Percentiles rank a stretch among this genome's conserved stretches.
phyloP scores from a whole-genome alignment of 2,329 filamentous ascomycete species.

The Alternaria viburni region DNA sequence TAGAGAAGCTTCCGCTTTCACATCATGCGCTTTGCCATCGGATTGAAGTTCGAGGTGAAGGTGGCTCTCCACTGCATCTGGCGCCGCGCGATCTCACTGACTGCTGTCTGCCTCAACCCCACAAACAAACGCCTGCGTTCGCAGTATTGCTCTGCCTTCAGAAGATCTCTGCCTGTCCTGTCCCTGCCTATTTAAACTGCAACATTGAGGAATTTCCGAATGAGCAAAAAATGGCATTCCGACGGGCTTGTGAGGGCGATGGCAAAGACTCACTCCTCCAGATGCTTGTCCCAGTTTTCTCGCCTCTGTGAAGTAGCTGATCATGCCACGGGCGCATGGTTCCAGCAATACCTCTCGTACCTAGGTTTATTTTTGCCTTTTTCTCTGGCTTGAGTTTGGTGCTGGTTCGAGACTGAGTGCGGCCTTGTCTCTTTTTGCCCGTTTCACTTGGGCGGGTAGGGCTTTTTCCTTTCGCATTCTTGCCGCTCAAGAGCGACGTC shows the following conservation, averaged over 20 bases:
- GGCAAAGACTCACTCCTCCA: not conserved
- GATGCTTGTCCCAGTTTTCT: not conserved
- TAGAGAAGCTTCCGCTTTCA: not conserved
- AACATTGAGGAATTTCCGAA: not conserved
- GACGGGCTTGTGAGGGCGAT: not conserved
- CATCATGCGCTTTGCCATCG: not conserved
- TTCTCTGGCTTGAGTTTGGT: not conserved
- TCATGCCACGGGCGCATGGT: not conserved
- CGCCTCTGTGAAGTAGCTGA: not conserved
- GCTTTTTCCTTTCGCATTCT: not conserved
- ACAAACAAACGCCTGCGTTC: not conserved
- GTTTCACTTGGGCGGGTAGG: not conserved
- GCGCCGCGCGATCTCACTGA: not conserved
- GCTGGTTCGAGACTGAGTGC: not conserved
- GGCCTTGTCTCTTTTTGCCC: not conserved
- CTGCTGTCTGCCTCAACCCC: not conserved
- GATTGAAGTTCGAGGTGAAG: not conserved
- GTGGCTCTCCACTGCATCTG: not conserved
- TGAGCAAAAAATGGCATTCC: not conserved
- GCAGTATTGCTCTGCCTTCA: not conserved
- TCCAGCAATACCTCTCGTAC: conserved; percentile 4
- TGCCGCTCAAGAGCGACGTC: not conserved
- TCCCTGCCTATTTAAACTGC: not conserved
- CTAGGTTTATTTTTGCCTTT: not conserved
- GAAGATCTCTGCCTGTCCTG: not conserved